phyloP scores from a whole-genome alignment of 768 basidiomycete genomes.

The Termitomyces titanicus region DNA sequence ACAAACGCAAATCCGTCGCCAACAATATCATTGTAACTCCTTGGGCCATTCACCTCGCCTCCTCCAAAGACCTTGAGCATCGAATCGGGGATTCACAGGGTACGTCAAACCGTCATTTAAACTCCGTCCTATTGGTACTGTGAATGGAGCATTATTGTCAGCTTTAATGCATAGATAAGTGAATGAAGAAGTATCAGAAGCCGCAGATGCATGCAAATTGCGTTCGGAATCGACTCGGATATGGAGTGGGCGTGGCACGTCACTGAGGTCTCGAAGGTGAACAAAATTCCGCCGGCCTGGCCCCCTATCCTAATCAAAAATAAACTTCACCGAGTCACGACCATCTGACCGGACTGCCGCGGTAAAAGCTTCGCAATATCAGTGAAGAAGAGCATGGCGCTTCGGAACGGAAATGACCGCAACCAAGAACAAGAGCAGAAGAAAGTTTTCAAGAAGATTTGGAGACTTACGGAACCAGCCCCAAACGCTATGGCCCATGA shows the following conservation, averaged over 20 bases:
- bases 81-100: constrained; percentile 71
- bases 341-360: background rate
- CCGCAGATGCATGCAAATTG: background rate
- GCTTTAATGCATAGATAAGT: constrained; percentile 6
- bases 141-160: constrained; percentile 24
- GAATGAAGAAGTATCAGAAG: constrained; percentile 5
- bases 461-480: constrained; percentile 80
- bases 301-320: too few relatives aligned
- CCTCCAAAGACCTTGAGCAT: constrained; percentile 61
- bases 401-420: background rate
- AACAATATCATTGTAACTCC: constrained; percentile 42
- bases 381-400: background rate
- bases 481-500: constrained; percentile 69
- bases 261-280: too few relatives aligned
- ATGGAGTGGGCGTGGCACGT: background rate
- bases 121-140: constrained; percentile 51
- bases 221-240: constrained; percentile 13
- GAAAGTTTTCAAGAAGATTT: background rate
- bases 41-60: constrained; percentile 69
- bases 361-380: background rate
- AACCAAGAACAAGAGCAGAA: constrained; percentile 1
- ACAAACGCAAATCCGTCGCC: background rate
- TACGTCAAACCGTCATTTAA: constrained; percentile 60
- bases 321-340: too few relatives aligned
- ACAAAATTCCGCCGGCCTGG: too few relatives aligned